phyloP scores from a whole-genome alignment of 345 rosid genomes.

The Trapa bicornis region DNA sequence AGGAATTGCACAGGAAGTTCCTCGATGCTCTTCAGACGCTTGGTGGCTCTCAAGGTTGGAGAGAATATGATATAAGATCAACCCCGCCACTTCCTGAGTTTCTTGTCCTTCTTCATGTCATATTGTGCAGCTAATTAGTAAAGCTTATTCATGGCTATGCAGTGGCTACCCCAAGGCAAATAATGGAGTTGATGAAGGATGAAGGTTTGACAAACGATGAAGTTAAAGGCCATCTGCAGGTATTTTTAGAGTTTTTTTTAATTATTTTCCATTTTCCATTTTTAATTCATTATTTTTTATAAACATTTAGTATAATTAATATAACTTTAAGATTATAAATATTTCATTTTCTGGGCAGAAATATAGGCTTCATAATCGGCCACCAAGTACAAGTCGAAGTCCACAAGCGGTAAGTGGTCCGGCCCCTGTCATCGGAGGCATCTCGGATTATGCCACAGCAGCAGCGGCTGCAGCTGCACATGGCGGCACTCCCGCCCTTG shows the following conservation, averaged over 20 bases:
- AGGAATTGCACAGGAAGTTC: constrained; percentile 89
- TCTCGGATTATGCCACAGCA: constrained; percentile 58
- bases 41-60: constrained; percentile 95
- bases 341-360: constrained; percentile 31
- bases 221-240: constrained; percentile 99
- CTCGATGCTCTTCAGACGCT: constrained; percentile 95
- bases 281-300: no score
- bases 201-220: constrained; percentile 99
- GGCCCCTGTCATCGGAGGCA: constrained; percentile 66
- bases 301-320: no score
- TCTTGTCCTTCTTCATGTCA: background rate
- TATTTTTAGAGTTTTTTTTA: constrained; percentile 6
- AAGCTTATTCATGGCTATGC: background rate
- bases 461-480: constrained; percentile 25
- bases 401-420: constrained; percentile 56
- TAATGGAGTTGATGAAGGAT: constrained; percentile 96
- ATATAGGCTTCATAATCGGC: constrained; percentile 89
- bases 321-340: no score
- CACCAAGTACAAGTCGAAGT: constrained; percentile 89
- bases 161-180: constrained; percentile 98
- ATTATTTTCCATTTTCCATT: background rate
- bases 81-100: background rate
- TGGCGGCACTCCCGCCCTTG: constrained; percentile 36
- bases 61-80: background rate
- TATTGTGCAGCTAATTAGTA: background rate